phyloP scores from a whole-genome alignment of 345 rosid genomes.

The Populus alba region DNA sequence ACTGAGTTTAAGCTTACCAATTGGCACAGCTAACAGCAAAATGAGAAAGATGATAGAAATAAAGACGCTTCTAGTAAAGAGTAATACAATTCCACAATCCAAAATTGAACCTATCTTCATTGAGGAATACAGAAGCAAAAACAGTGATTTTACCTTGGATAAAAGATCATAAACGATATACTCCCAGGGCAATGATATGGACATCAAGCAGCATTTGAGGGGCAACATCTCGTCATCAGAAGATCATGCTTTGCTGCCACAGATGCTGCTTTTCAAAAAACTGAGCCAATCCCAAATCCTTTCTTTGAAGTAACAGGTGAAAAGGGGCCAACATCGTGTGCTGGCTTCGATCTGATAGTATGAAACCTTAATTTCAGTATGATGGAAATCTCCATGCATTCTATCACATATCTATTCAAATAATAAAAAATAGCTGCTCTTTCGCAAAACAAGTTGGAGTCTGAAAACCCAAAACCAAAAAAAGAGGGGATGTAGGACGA shows the following conservation, averaged over 20 bases:
- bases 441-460: neutral
- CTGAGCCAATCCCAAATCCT: constrained; percentile 78
- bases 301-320: constrained; percentile 72
- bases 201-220: constrained; percentile 93
- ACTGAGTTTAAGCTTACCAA: neutral
- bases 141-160: constrained; percentile 63
- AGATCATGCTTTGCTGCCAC: constrained; percentile 86
- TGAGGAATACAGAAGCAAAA: neutral
- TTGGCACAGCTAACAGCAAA: neutral
- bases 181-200: constrained; percentile 94
- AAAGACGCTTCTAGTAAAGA: neutral
- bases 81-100: neutral
- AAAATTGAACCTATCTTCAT: neutral
- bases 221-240: constrained; percentile 86
- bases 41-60: neutral
- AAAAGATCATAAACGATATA: constrained; percentile 88
- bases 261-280: constrained; percentile 82
- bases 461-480: neutral
- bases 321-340: constrained; percentile 71
- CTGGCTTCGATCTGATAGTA: constrained; percentile 83
- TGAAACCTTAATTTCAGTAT: constrained; percentile 24
- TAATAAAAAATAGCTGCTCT: neutral
- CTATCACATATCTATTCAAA: constrained; percentile 1
- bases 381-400: neutral
- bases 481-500: neutral